Evolutionary conservation across 2,329 filamentous ascomycete species (phyloP).

Genomic region (Ceratocystis ficicola): DNA sequence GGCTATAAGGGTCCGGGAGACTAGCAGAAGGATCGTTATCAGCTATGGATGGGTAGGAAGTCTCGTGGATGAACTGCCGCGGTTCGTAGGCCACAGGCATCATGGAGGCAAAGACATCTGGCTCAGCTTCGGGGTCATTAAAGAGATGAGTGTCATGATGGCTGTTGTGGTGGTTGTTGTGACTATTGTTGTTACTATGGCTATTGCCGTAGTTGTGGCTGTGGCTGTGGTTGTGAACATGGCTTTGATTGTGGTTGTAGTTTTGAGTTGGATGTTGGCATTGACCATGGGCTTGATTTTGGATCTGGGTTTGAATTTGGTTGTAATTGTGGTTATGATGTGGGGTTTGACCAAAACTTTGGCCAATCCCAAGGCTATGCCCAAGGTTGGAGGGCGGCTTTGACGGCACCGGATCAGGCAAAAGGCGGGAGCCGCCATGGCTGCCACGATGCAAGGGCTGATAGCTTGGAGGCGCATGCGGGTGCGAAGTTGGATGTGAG

Average conservation of each 20-base stretch:
- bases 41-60: constrained; percentile 35
- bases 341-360: too few species aligned
- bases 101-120: constrained; percentile 24
- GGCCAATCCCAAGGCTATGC: too few species aligned
- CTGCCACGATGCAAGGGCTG: constrained; percentile 2
- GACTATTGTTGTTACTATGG: not conserved
- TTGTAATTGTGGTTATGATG: too few species aligned
- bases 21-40: constrained; percentile 29
- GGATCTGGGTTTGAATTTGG: too few species aligned
- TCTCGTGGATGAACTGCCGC: constrained; percentile 38
- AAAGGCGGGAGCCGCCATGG: constrained; percentile 20
- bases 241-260: too few species aligned
- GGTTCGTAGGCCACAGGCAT: constrained; percentile 45
- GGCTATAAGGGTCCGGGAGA: constrained; percentile 33
- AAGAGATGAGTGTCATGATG: constrained; percentile 24
- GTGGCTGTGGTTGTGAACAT: too few species aligned
- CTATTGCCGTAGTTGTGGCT: too few species aligned
- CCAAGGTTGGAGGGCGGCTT: constrained; percentile 11
- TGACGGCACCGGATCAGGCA: constrained; percentile 13
- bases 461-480: not conserved
- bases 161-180: constrained; percentile 13
- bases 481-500: not conserved
- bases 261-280: too few species aligned
- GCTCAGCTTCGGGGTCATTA: constrained; percentile 14
- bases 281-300: not conserved